phyloP scores from a whole-genome alignment of 176 grass and related monocot species.

The Oryza longistaminata region DNA sequence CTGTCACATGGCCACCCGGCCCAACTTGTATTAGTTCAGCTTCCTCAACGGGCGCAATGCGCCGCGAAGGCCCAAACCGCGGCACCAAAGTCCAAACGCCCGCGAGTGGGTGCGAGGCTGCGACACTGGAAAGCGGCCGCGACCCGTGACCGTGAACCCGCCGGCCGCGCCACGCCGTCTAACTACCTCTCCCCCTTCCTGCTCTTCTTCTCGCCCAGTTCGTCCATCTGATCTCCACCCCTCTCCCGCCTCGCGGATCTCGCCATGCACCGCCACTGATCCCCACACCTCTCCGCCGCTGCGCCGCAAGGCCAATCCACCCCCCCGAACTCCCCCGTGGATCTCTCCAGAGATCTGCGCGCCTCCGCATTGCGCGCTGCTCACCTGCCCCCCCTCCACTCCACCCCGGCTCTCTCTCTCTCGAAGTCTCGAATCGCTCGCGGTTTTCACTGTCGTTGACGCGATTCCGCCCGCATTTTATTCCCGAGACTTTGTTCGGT shows the following conservation, averaged over 20 bases:
- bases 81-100: neutral
- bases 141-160: slow-evolving; percentile 18
- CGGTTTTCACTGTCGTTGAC: slow-evolving; percentile 72
- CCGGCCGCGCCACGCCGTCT: slow-evolving; percentile 5
- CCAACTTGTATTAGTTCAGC: neutral
- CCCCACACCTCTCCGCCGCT: slow-evolving; percentile 10
- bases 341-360: slow-evolving; percentile 48
- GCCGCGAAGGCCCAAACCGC: neutral
- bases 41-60: neutral
- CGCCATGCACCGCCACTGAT: slow-evolving; percentile 36
- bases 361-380: slow-evolving; percentile 24
- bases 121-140: neutral
- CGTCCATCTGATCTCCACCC: neutral
- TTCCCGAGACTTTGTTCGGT: neutral
- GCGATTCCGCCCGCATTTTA: slow-evolving; percentile 45
- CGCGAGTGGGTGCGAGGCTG: neutral
- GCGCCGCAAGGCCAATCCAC: neutral
- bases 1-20: neutral
- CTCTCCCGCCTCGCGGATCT: slow-evolving; percentile 36
- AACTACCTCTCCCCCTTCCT: neutral
- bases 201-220: neutral
- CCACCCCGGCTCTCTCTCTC: neutral
- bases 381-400: neutral
- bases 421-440: neutral
- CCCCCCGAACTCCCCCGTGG: neutral